phyloP scores from a whole-genome alignment of 78 protist species.

The Cavenderia fasciculata region DNA sequence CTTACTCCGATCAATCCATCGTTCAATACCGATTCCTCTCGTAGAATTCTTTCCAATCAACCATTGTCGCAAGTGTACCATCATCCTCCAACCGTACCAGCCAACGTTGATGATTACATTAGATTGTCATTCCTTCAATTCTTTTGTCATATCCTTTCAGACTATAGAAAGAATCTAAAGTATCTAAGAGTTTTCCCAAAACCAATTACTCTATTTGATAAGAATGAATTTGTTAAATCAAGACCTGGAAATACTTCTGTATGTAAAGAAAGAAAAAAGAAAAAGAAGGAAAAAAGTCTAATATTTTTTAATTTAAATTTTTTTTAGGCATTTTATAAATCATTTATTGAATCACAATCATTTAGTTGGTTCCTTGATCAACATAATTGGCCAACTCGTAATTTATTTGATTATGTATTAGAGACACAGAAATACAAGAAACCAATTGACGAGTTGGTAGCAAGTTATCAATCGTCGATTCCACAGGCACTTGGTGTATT shows the following conservation, averaged over 20 bases:
- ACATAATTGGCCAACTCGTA: conserved; percentile 64
- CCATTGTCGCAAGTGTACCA: too few species aligned
- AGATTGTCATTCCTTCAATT: conserved; percentile 55
- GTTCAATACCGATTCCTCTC: background rate
- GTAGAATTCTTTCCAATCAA: background rate
- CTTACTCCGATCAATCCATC: conserved; percentile 3
- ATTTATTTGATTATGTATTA: conserved; percentile 52
- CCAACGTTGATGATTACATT: conserved; percentile 28
- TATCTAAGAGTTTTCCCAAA: conserved; percentile 78
- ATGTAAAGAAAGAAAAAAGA: too few species aligned
- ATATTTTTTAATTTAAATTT: too few species aligned
- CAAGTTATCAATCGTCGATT: conserved; percentile 10
- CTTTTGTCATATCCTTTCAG: conserved; percentile 55
- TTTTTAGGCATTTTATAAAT: conserved; percentile 2
- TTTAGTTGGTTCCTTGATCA: conserved; percentile 57
- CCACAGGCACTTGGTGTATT: conserved; percentile 43
- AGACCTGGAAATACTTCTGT: background rate
- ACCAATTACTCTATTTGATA: conserved; percentile 75
- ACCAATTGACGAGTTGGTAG: conserved; percentile 41
- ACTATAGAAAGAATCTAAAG: conserved; percentile 50
- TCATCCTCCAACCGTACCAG: background rate
- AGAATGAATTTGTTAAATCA: conserved; percentile 26
- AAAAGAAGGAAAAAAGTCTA: background rate
- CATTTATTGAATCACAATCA: conserved; percentile 65
- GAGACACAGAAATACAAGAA: conserved; percentile 24